Evolutionary conservation across 73 alveolate genomes (phyloP), one percentile per base, ranked within the genome.

Genomic region (Loxodes magnus): DNA sequence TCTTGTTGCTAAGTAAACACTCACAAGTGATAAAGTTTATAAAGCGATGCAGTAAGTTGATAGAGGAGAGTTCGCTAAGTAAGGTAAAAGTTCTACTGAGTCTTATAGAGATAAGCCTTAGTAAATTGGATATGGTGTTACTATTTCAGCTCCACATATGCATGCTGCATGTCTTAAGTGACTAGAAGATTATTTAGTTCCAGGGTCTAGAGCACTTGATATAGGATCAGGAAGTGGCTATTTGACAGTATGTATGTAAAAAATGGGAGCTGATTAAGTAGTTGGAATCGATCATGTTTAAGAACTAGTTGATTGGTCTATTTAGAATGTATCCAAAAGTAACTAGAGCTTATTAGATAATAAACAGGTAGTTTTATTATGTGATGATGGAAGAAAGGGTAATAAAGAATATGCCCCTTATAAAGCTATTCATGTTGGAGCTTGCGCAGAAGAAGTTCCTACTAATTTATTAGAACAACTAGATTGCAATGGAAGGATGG

Each of bases 341-440:
- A n/a, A n/a, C n/a, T n/a, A n/a, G n/a, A n/a, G n/a, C n/a, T n/a
- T n/a, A n/a, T n/a, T n/a, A n/a, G n/a, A n/a, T n/a, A n/a, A n/a
- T n/a, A n/a, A n/a, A n/a, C n/a, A n/a, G n/a, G n/a, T n/a, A n/a
- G n/a, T 26, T 23, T 12, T 39, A 16, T 9, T 15, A 1, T 35
- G 48, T 5, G 21, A 60, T 27, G 95, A 82, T 71, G 95, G 95
- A 6, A 77, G 90, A 50, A 38, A 56, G n/a, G 95, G 95, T 3
- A 37, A 3, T 9, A 42, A 67, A 37, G 51, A 77, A 31, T 24
- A 68, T 26, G 87, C 79, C 4, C 95, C 92, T 14, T 83, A 49
- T 56, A 74, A 78, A 54, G 73, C 66, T 17, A 78, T 83, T 28
- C 95, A 78, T 79, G 85, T 78, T 35, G 95, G 95, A 17, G 95